phyloP scores from a whole-genome alignment of 345 rosid species.

The Linum lewisii region DNA sequence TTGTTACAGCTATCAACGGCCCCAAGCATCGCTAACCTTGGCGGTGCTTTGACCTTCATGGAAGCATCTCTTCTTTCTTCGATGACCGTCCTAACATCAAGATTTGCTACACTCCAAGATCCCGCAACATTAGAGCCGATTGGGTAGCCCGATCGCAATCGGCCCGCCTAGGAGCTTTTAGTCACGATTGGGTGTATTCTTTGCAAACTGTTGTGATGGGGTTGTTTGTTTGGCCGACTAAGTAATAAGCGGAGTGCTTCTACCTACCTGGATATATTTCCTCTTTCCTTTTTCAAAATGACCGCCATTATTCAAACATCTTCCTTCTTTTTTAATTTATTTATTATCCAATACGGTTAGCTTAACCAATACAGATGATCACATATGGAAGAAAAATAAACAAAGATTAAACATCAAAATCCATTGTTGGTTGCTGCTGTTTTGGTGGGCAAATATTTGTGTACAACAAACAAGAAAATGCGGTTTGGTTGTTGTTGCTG shows the following conservation, averaged over 20 bases:
- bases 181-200: too few species aligned
- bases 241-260: too few species aligned
- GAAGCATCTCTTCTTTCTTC: too few species aligned
- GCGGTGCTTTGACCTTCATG: too few species aligned
- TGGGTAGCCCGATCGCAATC: too few species aligned
- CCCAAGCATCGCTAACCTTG: too few species aligned
- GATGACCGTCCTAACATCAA: too few species aligned
- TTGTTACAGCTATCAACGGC: too few species aligned
- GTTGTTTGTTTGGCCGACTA: slow-evolving; percentile 26
- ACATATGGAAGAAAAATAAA: not conserved
- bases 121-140: too few species aligned
- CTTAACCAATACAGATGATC: slow-evolving; percentile 10
- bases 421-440: not conserved
- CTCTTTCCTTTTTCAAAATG: not conserved
- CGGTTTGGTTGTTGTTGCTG: slow-evolving; percentile 26
- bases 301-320: slow-evolving; percentile 31
- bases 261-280: slow-evolving; percentile 11
- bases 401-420: not conserved
- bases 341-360: not conserved
- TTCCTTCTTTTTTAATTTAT: not conserved
- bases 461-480: not conserved
- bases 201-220: too few species aligned
- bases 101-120: too few species aligned
- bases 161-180: too few species aligned
- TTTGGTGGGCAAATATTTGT: not conserved